These are phyloP conservation scores for Fusarium multiceps DNA, from an alignment of 2,329 filamentous ascomycete genomes.

Conservation along the genomic window DNA sequence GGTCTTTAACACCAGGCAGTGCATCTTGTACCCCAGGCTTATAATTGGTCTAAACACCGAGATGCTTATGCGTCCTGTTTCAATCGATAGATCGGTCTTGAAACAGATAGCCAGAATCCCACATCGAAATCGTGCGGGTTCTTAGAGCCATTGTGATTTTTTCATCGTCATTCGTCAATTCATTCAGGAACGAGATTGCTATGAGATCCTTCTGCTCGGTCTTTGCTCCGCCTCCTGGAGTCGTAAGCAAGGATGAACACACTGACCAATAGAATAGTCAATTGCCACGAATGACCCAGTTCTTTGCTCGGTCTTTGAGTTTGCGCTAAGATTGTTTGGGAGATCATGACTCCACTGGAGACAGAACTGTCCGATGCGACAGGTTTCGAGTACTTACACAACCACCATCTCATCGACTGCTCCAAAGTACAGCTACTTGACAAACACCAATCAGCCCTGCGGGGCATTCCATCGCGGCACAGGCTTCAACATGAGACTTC, in stretches of 20 bases:
- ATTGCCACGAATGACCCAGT: accelerated
- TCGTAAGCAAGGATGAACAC: not conserved
- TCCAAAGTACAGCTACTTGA: not conserved
- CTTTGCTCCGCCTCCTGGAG: conserved; percentile 1
- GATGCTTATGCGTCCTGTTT: not conserved
- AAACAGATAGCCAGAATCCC: accelerated
- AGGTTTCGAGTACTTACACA: not conserved
- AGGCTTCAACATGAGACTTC: not conserved
- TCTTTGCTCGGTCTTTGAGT: conserved; percentile 15
- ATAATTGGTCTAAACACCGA: not conserved
- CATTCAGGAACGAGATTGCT: not conserved
- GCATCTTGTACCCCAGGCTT: not conserved
- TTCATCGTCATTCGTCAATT: not conserved
- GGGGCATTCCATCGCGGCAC: not conserved
- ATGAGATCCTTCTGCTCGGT: conserved; percentile 9
- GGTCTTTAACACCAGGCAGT: not conserved
- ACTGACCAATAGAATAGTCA: accelerated
- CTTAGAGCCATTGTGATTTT: accelerated
- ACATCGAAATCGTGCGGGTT: not conserved
- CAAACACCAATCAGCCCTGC: not conserved
- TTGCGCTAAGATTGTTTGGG: not conserved
- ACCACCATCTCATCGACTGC: too few species aligned
- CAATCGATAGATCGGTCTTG: not conserved
- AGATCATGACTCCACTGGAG: not conserved
- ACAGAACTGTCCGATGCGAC: not conserved